Percentiles rank a stretch among this genome's conserved stretches.
Conservation (phyloP, 2,329 filamentous ascomycete genomes). For the Chaetomiaceae sp. region DNA sequence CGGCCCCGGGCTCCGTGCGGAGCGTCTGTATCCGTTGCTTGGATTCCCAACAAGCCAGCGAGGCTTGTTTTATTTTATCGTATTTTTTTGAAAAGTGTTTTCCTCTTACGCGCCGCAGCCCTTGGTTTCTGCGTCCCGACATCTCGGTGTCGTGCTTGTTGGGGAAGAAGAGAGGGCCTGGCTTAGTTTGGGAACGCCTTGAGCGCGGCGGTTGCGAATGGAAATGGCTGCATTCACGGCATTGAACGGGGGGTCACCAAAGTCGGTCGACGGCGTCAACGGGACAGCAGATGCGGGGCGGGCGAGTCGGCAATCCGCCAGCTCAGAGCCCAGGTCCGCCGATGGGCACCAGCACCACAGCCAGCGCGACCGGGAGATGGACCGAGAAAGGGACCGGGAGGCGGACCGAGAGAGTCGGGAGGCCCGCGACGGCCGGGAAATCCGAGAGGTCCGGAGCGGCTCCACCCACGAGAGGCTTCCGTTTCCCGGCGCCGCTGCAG, state of each 20-base stretch:
- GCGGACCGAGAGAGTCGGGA: slow-evolving; percentile 36
- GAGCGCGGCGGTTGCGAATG: slow-evolving; percentile 18
- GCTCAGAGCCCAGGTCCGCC: slow-evolving; percentile 24
- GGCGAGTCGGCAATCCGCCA: slow-evolving; percentile 24
- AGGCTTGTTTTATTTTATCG: too few species aligned
- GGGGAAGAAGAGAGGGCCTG: too few species aligned
- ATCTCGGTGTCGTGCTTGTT: too few species aligned
- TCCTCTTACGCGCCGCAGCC: too few species aligned
- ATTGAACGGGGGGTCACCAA: slow-evolving; percentile 48
- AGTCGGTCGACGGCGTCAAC: slow-evolving; percentile 35
- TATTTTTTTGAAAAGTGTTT: too few species aligned
- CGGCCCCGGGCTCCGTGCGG: background rate
- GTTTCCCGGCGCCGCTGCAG: slow-evolving; percentile 35
- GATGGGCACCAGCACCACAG: slow-evolving; percentile 28
- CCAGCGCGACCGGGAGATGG: slow-evolving; percentile 34
- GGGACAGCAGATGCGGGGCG: slow-evolving; percentile 29
- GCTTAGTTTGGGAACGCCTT: too few species aligned
- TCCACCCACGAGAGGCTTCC: slow-evolving; percentile 39
- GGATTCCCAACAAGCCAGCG: too few species aligned
- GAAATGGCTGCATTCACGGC: slow-evolving; percentile 49
- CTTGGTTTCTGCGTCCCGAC: too few species aligned
- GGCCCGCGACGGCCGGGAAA: background rate
- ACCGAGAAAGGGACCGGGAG: slow-evolving; percentile 24
- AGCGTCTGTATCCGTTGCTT: background rate
- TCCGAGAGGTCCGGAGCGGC: slow-evolving; percentile 32